Conservation (phyloP, 495 filamentous ascomycete species). For the Astrothelium macrocarpum region DNA sequence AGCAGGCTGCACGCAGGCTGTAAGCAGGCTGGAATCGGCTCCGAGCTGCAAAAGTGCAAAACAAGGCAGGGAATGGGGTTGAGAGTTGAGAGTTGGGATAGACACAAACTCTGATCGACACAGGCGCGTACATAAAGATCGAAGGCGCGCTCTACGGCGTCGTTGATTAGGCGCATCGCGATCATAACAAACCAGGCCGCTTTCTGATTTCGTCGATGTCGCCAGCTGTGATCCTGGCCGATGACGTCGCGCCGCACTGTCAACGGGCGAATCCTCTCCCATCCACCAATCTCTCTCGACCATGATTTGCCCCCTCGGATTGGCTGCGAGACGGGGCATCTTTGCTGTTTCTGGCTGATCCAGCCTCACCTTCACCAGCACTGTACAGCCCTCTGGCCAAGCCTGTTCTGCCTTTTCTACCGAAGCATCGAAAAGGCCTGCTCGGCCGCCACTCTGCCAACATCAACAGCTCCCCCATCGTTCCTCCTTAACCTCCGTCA, state of each 20-base stretch:
- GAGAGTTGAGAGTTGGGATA: background rate
- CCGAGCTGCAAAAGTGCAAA: no score
- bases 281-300: no score
- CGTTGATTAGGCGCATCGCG: background rate
- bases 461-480: background rate
- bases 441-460: conserved; percentile 1
- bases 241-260: conserved; percentile 4
- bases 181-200: background rate
- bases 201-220: background rate
- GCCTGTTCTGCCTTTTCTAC: background rate
- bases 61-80: background rate
- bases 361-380: background rate
- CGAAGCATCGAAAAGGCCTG: background rate
- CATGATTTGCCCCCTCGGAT: background rate
- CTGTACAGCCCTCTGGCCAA: background rate
- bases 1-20: background rate
- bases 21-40: background rate
- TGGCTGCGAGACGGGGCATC: background rate
- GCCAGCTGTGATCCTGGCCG: background rate
- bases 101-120: background rate
- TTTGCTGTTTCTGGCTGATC: background rate
- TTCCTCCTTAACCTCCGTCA: background rate
- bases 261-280: background rate
- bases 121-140: background rate
- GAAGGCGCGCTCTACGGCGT: background rate